phyloP scores from a whole-genome alignment of 331 rosid genomes.

The Pyrus hybrid region DNA sequence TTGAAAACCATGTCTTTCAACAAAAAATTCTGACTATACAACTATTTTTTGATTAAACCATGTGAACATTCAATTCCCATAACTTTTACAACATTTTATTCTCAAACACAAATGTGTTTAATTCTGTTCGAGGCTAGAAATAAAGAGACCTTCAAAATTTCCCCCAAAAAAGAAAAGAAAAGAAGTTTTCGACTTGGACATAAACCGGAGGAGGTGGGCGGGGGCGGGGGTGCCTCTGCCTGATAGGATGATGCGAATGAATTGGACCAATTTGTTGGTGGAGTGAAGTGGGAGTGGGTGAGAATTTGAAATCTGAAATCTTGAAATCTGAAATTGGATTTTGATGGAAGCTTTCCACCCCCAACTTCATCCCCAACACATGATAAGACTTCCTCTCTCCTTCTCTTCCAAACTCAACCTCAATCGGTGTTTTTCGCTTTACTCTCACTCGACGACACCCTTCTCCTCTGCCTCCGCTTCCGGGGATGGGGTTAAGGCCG shows the following conservation, averaged over 20 bases:
- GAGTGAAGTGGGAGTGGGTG: neutral
- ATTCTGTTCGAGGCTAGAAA: no score
- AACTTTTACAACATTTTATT: no score
- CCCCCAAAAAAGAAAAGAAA: no score
- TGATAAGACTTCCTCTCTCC: slow-evolving; percentile 4
- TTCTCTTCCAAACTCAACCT: slow-evolving; percentile 35
- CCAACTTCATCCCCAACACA: neutral
- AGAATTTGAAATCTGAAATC: neutral
- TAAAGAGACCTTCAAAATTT: no score
- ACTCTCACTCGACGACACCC: slow-evolving; percentile 7
- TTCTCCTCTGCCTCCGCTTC: neutral
- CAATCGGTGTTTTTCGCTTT: slow-evolving; percentile 12
- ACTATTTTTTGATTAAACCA: no score
- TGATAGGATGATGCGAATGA: neutral
- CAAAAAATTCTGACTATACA: no score
- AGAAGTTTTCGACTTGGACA: no score
- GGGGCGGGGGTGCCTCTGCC: neutral
- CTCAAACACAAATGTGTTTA: no score
- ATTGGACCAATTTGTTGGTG: neutral
- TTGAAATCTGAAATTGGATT: neutral
- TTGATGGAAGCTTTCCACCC: neutral
- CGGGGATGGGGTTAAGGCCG: neutral
- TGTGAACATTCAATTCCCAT: no score
- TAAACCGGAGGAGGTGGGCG: no score
- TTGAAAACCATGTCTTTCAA: no score